Percentiles rank a stretch among this genome's conserved stretches.
phyloP scores from a whole-genome alignment of 495 filamentous ascomycete species.

The Talaromyces adpressus region DNA sequence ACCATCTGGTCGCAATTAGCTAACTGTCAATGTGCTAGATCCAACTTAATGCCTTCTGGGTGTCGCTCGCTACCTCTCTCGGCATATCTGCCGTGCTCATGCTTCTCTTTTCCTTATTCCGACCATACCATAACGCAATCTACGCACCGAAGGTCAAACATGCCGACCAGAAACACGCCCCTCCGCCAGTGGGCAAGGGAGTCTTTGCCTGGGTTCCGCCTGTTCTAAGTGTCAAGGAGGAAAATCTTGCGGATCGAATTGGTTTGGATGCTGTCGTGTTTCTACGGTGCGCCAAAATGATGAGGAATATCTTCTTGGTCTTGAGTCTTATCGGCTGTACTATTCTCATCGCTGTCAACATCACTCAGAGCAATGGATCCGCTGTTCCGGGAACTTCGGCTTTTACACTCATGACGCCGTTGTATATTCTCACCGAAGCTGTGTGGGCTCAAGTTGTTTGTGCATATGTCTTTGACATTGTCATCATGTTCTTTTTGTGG shows the following conservation, averaged over 20 bases:
- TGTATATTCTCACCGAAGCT: constrained; percentile 33
- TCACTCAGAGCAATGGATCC: constrained; percentile 42
- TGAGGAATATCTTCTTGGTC: constrained; percentile 76
- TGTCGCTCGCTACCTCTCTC: constrained; percentile 78
- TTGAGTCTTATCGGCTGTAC: constrained; percentile 67
- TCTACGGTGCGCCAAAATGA: constrained; percentile 83
- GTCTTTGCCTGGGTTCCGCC: constrained; percentile 80
- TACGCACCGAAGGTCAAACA: constrained; percentile 94
- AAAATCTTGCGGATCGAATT: constrained; percentile 65
- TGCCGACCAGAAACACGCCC: constrained; percentile 84
- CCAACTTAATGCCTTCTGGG: constrained; percentile 58
- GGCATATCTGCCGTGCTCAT: constrained; percentile 64
- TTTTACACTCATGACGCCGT: constrained; percentile 49
- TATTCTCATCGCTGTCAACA: constrained; percentile 80
- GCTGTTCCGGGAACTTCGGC: constrained; percentile 20
- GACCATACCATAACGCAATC: constrained; percentile 82
- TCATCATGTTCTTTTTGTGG: constrained; percentile 79
- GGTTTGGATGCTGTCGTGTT: constrained; percentile 91
- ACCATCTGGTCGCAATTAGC: not conserved
- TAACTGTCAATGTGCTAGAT: constrained; percentile 35
- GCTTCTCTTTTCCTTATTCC: constrained; percentile 76
- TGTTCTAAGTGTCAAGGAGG: constrained; percentile 67
- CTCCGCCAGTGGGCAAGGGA: constrained; percentile 83
- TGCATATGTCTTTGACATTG: constrained; percentile 70
- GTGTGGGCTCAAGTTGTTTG: constrained; percentile 77